Base-by-base conservation (phyloP, 1,284 basidiomycete genomes). In the Wolfiporia cocos region DNA sequence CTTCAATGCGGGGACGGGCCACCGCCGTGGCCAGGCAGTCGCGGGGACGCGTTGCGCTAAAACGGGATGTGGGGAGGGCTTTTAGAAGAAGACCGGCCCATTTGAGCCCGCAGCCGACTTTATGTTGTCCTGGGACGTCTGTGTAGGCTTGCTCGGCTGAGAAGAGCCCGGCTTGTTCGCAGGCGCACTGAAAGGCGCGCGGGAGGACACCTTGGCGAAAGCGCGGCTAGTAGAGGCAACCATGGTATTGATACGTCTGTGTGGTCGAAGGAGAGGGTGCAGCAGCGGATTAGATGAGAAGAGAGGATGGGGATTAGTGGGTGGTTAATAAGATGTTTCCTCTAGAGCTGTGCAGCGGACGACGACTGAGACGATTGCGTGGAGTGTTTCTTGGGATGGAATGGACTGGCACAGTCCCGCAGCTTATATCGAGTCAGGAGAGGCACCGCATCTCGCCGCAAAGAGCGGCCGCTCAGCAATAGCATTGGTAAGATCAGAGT, bases 61-160 rank as follows among this genome's bases (percentile, higher is more conserved):
- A n/a, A n/a, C n/a, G n/a, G n/a, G n/a, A n/a, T n/a, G n/a, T n/a
- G n/a, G n/a, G n/a, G n/a, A n/a, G n/a, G n/a, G n/a, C n/a, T 29
- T 32, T 49, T 34, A 57, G 52, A 60, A 57, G 49, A 58, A 58
- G 37, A 60, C 54, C 19, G 58, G 51, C 3, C 35, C 53, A 36
- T 49, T 47, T 29, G 47, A 28, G 29, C 54, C 46, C 9, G 58
- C 58, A 42, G 43, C 54, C 30, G 50, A 37, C 38, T 50, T 48
- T 32, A 60, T 60, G 32, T 41, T 39, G 48, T 48, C 50, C 43
- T 56, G 54, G 26, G 49, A 45, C 30, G 39, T 40, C 20, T 42
- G 47, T 12, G 53, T 47, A 42, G 21, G 29, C 20, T 53, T 54
- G 26, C 47, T 40, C n/a, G n/a, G n/a, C 40, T 50, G 49, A 34